Conservation (phyloP, 169 alveolate genomes). For the Plasmodium billcollinsi region DNA sequence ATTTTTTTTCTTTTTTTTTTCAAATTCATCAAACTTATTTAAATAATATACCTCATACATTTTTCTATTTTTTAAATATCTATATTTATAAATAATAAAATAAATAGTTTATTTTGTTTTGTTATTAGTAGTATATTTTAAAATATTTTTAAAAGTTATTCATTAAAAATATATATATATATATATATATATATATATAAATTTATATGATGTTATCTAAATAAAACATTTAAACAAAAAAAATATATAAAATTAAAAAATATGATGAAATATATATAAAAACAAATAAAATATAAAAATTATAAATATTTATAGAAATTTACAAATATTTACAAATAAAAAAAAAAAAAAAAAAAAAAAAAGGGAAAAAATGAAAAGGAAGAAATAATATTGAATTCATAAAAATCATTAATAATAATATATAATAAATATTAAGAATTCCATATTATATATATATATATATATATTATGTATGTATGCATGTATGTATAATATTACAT, state of each 20-base stretch:
- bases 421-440: not conserved
- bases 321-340: not conserved
- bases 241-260: not conserved
- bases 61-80: slow-evolving; percentile 1
- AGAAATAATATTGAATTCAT: not conserved
- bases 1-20: slow-evolving; percentile 41
- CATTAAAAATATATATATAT: not conserved
- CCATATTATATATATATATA: not conserved
- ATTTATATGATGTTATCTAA: slow-evolving; percentile 3
- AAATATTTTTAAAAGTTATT: too few relatives aligned
- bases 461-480: slow-evolving; percentile 8
- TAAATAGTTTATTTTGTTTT: too few relatives aligned
- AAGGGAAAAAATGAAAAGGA: not conserved
- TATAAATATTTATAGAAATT: too few relatives aligned
- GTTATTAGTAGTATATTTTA: too few relatives aligned
- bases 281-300: not conserved
- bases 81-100: too few relatives aligned
- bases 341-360: not conserved
- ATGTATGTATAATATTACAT: not conserved
- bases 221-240: slow-evolving; percentile 31
- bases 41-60: slow-evolving; percentile 70
- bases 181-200: not conserved
- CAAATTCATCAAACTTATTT: slow-evolving; percentile 46
- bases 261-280: not conserved
- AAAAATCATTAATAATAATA: not conserved